A percentile compares a stretch with the other conserved stretches of the same genome.
phyloP scores from a whole-genome alignment of 805 yeast species.

The Metschnikowia orientalis region DNA sequence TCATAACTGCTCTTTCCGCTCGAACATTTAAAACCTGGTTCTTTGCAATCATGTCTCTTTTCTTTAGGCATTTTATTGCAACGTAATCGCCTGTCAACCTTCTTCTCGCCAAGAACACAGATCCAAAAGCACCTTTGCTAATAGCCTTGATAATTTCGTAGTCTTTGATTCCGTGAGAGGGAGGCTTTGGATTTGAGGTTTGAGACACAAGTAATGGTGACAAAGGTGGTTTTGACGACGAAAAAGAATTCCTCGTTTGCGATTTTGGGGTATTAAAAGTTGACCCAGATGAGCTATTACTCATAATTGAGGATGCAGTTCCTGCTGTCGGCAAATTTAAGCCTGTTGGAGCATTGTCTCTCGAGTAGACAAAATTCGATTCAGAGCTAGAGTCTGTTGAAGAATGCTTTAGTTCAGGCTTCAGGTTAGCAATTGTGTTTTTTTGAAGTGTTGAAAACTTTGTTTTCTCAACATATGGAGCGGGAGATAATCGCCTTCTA shows the following conservation, averaged over 20 bases:
- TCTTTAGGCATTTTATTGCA: conserved; percentile 88
- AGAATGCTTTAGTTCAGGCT: conserved; percentile 14
- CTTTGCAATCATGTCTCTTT: conserved; percentile 94
- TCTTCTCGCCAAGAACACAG: conserved; percentile 82
- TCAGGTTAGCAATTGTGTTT: conserved; percentile 28
- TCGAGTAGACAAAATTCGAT: conserved; percentile 13
- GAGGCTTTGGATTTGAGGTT: conserved; percentile 48
- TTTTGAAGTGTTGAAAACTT: conserved; percentile 63
- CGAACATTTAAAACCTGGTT: conserved; percentile 93
- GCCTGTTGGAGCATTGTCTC: conserved; percentile 7
- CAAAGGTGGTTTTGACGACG: conserved; percentile 53
- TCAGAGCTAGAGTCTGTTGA: conserved; percentile 14
- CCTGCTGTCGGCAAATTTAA: conserved; percentile 9
- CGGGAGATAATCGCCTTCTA: conserved; percentile 54
- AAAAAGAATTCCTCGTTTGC: conserved; percentile 11
- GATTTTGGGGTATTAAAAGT: conserved; percentile 1
- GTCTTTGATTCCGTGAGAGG: conserved; percentile 72
- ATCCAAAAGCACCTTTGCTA: conserved; percentile 96
- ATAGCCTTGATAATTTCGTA: conserved; percentile 90
- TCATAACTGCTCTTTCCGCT: conserved; percentile 96
- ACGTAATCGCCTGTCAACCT: conserved; percentile 89
- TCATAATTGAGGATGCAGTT: conserved; percentile 11
- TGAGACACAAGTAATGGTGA: conserved; percentile 77
- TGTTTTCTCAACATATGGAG: conserved; percentile 40
- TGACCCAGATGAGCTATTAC: conserved; percentile 20